Evolutionary conservation across 495 filamentous ascomycete genomes (phyloP).

Genomic region (Lophiotrema nucula): DNA sequence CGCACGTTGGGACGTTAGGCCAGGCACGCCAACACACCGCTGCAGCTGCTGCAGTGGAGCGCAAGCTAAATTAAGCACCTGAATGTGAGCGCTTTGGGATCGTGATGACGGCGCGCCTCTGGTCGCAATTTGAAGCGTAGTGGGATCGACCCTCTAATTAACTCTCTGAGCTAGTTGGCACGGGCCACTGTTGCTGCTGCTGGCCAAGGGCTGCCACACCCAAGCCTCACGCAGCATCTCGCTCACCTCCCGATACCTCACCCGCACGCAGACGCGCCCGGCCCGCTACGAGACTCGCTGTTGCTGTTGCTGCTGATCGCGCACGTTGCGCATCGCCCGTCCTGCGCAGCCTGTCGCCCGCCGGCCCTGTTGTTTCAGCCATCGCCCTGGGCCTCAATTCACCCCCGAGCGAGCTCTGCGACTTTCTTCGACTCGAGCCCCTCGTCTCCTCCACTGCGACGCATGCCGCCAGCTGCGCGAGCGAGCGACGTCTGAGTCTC

Average conservation of each 20-base stretch:
- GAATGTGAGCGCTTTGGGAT: not conserved
- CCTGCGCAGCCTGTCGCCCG: slow-evolving; percentile 8
- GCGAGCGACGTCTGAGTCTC: slow-evolving; percentile 1
- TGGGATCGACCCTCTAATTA: not conserved
- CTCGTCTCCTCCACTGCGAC: slow-evolving; percentile 21
- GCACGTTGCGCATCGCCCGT: not conserved
- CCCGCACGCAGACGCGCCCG: not conserved
- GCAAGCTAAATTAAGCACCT: too few species aligned
- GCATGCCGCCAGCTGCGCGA: slow-evolving; percentile 23
- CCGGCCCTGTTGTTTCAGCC: slow-evolving; percentile 28
- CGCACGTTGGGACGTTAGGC: too few species aligned
- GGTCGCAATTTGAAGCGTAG: not conserved
- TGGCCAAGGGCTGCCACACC: too few species aligned
- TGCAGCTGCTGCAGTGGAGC: too few species aligned
- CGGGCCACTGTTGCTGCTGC: not conserved
- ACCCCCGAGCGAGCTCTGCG: slow-evolving; percentile 3
- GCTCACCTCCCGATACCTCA: not conserved
- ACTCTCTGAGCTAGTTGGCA: not conserved
- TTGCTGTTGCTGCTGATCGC: not conserved
- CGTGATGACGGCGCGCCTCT: not conserved
- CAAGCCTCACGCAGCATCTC: not conserved
- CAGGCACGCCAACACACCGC: too few species aligned
- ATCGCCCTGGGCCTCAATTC: slow-evolving; percentile 6
- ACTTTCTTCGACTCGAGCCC: slow-evolving; percentile 20
- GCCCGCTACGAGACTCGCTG: not conserved